These are phyloP conservation scores for Russula olivacea DNA, from an alignment of 768 basidiomycete species.

Conservation along the genomic window DNA sequence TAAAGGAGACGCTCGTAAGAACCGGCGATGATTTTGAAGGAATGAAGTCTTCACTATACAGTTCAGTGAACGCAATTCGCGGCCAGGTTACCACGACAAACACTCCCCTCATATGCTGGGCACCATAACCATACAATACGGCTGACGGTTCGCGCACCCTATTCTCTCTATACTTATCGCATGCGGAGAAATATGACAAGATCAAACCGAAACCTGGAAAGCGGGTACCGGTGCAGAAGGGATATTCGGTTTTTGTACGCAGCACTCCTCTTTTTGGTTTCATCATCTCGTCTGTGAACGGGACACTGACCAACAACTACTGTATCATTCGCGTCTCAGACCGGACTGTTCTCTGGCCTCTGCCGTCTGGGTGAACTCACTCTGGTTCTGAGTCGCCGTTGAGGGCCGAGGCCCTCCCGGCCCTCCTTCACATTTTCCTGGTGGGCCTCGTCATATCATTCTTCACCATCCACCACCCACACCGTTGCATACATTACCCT, in stretches of 20 bases:
- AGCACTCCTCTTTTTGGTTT: background rate
- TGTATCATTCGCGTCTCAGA: background rate
- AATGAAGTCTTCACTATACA: too few species aligned
- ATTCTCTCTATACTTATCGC: conserved; percentile 13
- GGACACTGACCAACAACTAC: too few species aligned
- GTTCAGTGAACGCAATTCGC: too few species aligned
- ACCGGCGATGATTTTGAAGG: too few species aligned
- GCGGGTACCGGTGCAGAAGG: conserved; percentile 14
- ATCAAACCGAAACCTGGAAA: conserved; percentile 6
- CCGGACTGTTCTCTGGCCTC: conserved; percentile 17
- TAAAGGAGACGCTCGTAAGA: too few species aligned
- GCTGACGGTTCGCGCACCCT: background rate
- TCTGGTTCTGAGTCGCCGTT: conserved; percentile 15
- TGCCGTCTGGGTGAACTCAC: conserved; percentile 7
- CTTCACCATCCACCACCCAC: too few species aligned
- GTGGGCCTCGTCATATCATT: background rate
- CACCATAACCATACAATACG: too few species aligned
- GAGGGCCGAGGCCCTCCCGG: conserved; percentile 9
- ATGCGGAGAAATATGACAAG: conserved; percentile 8
- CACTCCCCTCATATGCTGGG: too few species aligned
- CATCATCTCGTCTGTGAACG: too few species aligned
- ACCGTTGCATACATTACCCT: too few species aligned
- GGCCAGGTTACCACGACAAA: too few species aligned
- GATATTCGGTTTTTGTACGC: conserved; percentile 15
- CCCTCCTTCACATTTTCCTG: conserved; percentile 11